Percentiles rank a stretch among this genome's conserved stretches.
Evolutionary conservation across 495 filamentous ascomycete genomes (phyloP).

Genomic region (Hypomontagnella monticulosa): DNA sequence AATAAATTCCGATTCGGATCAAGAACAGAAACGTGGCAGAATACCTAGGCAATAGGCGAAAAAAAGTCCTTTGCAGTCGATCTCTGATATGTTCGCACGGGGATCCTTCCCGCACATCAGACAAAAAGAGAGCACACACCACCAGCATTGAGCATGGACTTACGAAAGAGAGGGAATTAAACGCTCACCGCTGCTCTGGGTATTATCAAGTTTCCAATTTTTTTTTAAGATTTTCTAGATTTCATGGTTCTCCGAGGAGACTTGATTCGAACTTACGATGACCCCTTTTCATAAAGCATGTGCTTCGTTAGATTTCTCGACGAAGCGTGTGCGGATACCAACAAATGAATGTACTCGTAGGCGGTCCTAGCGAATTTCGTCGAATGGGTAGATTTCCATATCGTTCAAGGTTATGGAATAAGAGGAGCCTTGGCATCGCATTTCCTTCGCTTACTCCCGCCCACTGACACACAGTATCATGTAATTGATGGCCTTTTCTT

Average conservation of each 20-base stretch:
- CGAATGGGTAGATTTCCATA: conserved; percentile 4
- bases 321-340: no score
- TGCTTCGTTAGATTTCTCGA: no score
- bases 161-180: not conserved
- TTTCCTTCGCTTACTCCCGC: conserved; percentile 36
- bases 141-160: not conserved
- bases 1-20: conserved; percentile 27
- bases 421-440: conserved; percentile 15
- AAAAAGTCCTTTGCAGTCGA: conserved; percentile 29
- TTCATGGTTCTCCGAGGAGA: no score
- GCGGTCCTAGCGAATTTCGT: no score
- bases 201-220: not conserved
- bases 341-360: no score
- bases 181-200: conserved; percentile 9
- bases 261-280: no score
- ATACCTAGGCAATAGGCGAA: not conserved
- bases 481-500: conserved; percentile 23
- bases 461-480: conserved; percentile 18
- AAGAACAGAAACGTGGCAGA: conserved; percentile 23
- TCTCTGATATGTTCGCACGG: conserved; percentile 11
- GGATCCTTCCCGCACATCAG: conserved; percentile 36
- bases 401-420: conserved; percentile 17
- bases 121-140: conserved; percentile 3
- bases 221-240: not conserved
- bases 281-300: no score